Conservation (phyloP, 495 filamentous ascomycete species). For the Trichoderma virens region DNA sequence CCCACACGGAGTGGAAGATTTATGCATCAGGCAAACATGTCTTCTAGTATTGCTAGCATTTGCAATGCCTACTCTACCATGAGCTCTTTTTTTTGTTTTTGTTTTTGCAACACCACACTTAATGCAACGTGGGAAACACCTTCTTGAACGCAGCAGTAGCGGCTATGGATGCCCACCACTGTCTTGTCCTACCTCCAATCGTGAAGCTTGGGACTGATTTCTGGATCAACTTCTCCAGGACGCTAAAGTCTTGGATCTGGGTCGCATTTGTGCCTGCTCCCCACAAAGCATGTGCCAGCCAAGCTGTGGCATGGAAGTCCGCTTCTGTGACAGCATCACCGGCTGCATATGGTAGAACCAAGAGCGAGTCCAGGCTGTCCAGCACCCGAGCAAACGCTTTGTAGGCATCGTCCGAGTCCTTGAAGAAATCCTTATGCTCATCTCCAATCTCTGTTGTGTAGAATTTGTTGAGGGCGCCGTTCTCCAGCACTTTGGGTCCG, state of each 20-base stretch:
- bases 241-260: background rate
- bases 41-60: background rate
- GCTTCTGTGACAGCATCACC: constrained; percentile 14
- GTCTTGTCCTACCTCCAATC: background rate
- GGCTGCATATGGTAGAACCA: constrained; percentile 13
- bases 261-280: constrained; percentile 10
- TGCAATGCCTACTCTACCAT: background rate
- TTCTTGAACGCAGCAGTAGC: background rate
- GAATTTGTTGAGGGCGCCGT: constrained; percentile 8
- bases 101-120: background rate
- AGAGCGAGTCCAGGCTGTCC: constrained; percentile 9
- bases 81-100: too few species aligned
- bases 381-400: constrained; percentile 8
- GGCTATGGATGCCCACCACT: background rate
- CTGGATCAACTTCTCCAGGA: background rate
- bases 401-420: constrained; percentile 10
- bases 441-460: constrained; percentile 5
- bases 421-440: constrained; percentile 11
- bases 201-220: background rate
- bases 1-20: too few species aligned
- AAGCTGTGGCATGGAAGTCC: constrained; percentile 11
- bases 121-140: constrained; percentile 6
- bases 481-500: background rate
- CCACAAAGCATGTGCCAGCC: constrained; percentile 12
- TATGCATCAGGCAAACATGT: too few species aligned